Evolutionary conservation across 805 yeast genomes (phyloP), one percentile per base, ranked within the genome.

Genomic region (Ogataea nitratoaversa): DNA sequence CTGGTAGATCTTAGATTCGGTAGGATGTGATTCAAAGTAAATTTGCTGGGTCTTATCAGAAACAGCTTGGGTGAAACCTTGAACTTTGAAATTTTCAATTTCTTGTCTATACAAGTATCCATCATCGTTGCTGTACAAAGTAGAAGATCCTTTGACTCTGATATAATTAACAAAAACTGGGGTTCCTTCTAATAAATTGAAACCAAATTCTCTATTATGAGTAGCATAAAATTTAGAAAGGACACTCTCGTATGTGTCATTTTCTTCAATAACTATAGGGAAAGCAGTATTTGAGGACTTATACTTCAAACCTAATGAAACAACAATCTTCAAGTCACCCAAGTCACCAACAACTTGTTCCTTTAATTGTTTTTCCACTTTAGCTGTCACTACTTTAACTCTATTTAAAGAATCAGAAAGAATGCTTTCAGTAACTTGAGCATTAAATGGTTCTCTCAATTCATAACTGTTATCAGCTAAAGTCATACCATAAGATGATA

Each of bases 401-500:
- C 79, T 73, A 4, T 49, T 52, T 18, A 70, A 61, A 19, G 85
- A 61, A 2, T 52, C 53, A 0, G 31, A 19, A 25, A 57, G 42
- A 13, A 67, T 62, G 4, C 47, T 56, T 1, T 54, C 60, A 3
- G 56, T 60, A 32, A 79, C 56, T 1, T 66, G 56, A 12, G 66
- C 53, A 2, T 83, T 73, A 34, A 82, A 76, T 0, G 95, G 95
- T 46, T 79, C 80, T 60, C 84, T 93, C 13, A 63, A 67, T 52
- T 86, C 95, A 34, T 78, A 78, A 8, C 85, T 93, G 32, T 85
- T 83, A 62, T 86, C 95, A 2, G 96, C 95, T 24, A 88, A 67
- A 3, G 87, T 78, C 67, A 88, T 88, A 45, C 96, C 96, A 57
- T 84, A 88, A 0, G 96, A 95, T 1, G 95, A 84, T 9, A 88